Evolutionary conservation across 805 yeast genomes (phyloP), one percentile per base, ranked within the genome.

Genomic region (Suhomyces xylopsoci): DNA sequence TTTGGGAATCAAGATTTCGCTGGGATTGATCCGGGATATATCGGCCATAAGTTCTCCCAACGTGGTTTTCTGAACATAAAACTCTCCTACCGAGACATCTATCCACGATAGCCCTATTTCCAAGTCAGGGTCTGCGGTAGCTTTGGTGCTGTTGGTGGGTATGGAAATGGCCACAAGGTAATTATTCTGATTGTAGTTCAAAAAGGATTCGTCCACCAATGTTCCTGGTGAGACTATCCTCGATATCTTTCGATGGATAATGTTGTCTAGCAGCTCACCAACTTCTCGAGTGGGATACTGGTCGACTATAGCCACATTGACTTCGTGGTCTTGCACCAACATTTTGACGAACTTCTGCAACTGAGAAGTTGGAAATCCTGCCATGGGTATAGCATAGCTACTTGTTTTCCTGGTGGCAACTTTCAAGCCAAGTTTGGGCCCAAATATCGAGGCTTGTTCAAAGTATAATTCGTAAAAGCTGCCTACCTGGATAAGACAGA

Each of bases 151-250:
- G 61, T 57, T 77, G 61, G 67, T 77, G 0, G 91, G 89, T 51
- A 87, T 78, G 7, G 81, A 78, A 12, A 93, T 76, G 4, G 89
- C 80, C 22, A 87, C 73, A 34, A 93, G 70, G 63, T 77, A 90
- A 62, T 91, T 90, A 59, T 88, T 88, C 47, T 81, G 79, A 54
- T 81, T 82, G 52, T 82, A 82, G 64, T 90, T 88, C 62, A 93
- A 72, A 55, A 93, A 85, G 0, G 87, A 83, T 60, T 93, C 97
- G 62, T 90, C 97, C 9, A 93, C 81, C 32, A 93, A 78, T 0
- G 98, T 93, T 0, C 99, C 99, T 0, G 97, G 97, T 0, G 97
- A 87, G 1, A 94, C 82, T 7, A 93, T 82, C 42, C 97, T 74
- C 6, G 90, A 79, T 0, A 94, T 83, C 32, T 88, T 85, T 45